Conservation (phyloP, 2,329 filamentous ascomycete genomes). For the Lasiodiplodia hormozganensis region DNA sequence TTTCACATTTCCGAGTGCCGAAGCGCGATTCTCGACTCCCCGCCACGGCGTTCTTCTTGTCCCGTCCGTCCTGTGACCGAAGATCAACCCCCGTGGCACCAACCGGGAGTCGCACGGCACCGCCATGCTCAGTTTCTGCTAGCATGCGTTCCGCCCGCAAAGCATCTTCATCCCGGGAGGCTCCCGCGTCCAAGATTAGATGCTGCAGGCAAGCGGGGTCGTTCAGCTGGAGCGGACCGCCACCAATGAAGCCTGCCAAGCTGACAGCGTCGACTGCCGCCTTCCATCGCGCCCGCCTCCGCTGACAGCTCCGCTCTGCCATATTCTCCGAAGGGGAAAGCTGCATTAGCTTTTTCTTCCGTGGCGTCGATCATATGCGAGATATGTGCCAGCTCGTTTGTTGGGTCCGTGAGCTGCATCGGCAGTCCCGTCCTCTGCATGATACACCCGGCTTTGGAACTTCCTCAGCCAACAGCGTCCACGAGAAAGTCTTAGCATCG, state of each 20-base stretch:
- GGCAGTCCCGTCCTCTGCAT: background rate
- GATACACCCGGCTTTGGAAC: background rate
- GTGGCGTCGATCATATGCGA: background rate
- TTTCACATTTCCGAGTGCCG: background rate
- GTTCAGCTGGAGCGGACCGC: slow-evolving; percentile 1
- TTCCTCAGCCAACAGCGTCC: background rate
- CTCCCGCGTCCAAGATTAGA: background rate
- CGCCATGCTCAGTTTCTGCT: background rate
- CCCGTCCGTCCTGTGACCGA: too few relatives aligned
- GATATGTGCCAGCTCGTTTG: background rate
- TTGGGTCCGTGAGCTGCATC: background rate
- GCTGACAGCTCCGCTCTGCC: slow-evolving; percentile 4
- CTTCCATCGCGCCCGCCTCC: background rate
- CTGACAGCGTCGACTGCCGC: background rate
- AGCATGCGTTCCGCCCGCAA: background rate
- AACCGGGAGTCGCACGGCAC: background rate
- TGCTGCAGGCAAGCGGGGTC: background rate
- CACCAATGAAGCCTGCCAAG: background rate
- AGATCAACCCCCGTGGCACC: too few relatives aligned
- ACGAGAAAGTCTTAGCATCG: slow-evolving; percentile 7
- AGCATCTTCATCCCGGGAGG: background rate
- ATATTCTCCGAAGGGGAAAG: background rate
- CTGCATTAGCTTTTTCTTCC: background rate
- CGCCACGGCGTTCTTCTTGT: too few relatives aligned
- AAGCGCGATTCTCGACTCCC: too few relatives aligned